These are phyloP conservation scores for Coemansia sp. DNA, from an alignment of 192 early-diverging fungal species.

Conservation along the genomic window DNA sequence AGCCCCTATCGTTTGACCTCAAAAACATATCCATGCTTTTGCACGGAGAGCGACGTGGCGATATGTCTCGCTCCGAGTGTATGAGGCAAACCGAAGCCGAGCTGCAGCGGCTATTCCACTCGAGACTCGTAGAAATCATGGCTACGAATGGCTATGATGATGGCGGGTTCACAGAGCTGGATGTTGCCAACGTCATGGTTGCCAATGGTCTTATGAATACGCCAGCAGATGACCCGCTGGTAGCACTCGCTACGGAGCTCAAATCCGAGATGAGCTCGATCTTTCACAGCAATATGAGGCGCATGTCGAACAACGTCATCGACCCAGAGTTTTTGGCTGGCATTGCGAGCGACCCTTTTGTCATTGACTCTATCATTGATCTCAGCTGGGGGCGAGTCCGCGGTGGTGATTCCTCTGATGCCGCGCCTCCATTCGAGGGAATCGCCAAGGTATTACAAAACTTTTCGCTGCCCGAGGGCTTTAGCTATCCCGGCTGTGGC, in stretches of 20 bases:
- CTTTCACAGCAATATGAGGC: slow-evolving; percentile 27
- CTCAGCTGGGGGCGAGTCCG: slow-evolving; percentile 11
- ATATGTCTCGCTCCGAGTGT: slow-evolving; percentile 14
- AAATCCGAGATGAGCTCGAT: slow-evolving; percentile 37
- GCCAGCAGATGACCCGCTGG: slow-evolving; percentile 24
- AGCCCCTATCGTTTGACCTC: not conserved
- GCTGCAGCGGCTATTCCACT: slow-evolving; percentile 33
- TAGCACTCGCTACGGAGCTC: slow-evolving; percentile 38
- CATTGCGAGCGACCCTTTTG: slow-evolving; percentile 21
- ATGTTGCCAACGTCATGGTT: slow-evolving; percentile 35
- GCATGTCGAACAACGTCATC: slow-evolving; percentile 19
- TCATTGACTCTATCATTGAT: slow-evolving; percentile 18
- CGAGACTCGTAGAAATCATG: slow-evolving; percentile 35
- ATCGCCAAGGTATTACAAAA: slow-evolving; percentile 13
- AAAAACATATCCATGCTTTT: slow-evolving; percentile 16
- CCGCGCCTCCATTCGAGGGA: slow-evolving; percentile 5
- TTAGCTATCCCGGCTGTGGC: not conserved
- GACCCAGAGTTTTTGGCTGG: slow-evolving; percentile 23
- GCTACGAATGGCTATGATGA: slow-evolving; percentile 30
- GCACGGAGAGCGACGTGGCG: slow-evolving; percentile 9
- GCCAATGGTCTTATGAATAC: slow-evolving; percentile 29
- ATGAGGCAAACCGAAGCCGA: slow-evolving; percentile 32
- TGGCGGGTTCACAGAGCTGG: slow-evolving; percentile 19
- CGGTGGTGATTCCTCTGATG: slow-evolving; percentile 5
- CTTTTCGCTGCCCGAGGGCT: slow-evolving; percentile 11